These are phyloP conservation scores for Dipteronia sinensis DNA, from an alignment of 345 rosid species.

Conservation along the genomic window DNA sequence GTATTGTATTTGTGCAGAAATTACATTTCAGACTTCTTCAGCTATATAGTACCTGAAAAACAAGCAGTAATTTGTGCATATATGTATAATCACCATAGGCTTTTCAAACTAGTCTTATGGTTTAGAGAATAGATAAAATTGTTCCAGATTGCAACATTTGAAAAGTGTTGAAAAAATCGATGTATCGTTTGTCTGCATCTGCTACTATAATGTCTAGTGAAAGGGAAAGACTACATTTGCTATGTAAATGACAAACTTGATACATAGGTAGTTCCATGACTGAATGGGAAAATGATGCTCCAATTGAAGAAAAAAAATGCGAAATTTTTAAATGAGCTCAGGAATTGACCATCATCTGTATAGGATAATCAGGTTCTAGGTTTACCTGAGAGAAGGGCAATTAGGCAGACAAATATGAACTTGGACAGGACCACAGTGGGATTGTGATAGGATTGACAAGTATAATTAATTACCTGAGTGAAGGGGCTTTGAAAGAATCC, in stretches of 20 bases:
- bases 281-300: not conserved
- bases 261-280: not conserved
- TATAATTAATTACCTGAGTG: no score
- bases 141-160: no score
- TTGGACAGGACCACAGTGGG: not conserved
- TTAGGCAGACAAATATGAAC: not conserved
- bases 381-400: not conserved
- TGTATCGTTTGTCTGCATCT: not conserved
- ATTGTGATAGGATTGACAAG: not conserved
- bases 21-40: no score
- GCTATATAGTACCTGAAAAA: no score
- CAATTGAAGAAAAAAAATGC: not conserved
- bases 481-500: not conserved
- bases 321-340: not conserved
- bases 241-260: not conserved
- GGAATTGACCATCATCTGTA: not conserved
- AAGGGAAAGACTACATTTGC: not conserved
- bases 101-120: no score
- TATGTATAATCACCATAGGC: no score
- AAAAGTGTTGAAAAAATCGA: no score
- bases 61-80: no score
- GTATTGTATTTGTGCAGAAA: no score
- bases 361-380: not conserved
- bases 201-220: not conserved
- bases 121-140: no score